Evolutionary conservation across 1,284 basidiomycete genomes (phyloP), one percentile per base, ranked within the genome.

Genomic region (Dichomitus squalens): DNA sequence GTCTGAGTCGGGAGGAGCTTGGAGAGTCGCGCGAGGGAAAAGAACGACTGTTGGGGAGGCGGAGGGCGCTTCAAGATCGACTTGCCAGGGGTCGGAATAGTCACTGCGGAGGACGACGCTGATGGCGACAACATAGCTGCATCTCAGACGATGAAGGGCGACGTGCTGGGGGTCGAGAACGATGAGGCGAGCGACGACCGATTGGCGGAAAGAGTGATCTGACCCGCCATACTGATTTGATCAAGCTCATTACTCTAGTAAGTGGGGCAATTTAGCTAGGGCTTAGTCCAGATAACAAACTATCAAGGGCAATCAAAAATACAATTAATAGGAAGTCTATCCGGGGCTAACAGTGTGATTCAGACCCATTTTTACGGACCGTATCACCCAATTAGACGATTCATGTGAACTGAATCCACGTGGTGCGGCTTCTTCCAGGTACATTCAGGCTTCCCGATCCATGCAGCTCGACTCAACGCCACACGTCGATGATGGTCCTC

Each of bases 21-120:
- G 43, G 84, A 86, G 68, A 90, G 80, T 57, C 87, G 84, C 16
- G 75, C 71, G 40, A 76, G 68, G n/a, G 84, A 86, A 70, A 92
- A 83, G 58, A 93, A 81, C 11, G 86, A 83, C 23, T 82, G 81
- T 61, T 85, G 87, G 4, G 81, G 73, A 7, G 86, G 88, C 27
- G 87, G 83, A 21, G 90, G 87, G n/a, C 82, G 82, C 69, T 92
- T 92, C 52, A 93, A 78, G 56, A 92, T 92, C 7, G 86, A 88
- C 73, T 87, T 90, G 41, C 88, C 88, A 12, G 88, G 87, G 7
- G 84, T 84, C 20, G 83, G 86, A 56, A 92, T 88, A 21, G 85
- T 88, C 43, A 88, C 87, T 20, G 89, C 87, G 4, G 88, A 90
- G 55, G 88, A 89, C 16, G 88, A 90, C 25, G 88, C 86, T 20